Evolutionary conservation across 371 early-diverging fungal genomes (phyloP).

Genomic region (Mortierella sp.): DNA sequence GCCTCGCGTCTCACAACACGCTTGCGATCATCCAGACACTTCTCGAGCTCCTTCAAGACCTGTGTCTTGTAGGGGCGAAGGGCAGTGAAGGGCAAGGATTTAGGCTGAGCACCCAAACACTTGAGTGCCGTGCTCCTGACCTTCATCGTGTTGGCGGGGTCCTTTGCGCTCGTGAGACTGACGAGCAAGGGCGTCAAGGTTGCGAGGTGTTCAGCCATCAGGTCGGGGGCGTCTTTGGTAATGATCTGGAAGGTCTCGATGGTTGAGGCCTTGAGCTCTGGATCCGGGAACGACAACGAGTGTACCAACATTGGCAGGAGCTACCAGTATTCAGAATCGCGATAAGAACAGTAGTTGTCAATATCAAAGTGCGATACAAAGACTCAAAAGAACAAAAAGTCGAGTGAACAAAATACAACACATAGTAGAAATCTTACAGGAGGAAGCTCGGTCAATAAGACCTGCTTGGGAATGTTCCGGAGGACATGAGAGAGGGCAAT

Average conservation of each 20-base stretch:
- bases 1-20: slow-evolving; percentile 91
- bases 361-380: neutral
- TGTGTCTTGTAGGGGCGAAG: slow-evolving; percentile 72
- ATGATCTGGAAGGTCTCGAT: slow-evolving; percentile 80
- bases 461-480: slow-evolving; percentile 84
- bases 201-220: slow-evolving; percentile 72
- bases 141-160: slow-evolving; percentile 63
- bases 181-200: slow-evolving; percentile 66
- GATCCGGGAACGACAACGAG: slow-evolving; percentile 73
- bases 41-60: slow-evolving; percentile 74
- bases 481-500: slow-evolving; percentile 87
- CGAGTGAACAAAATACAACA: neutral
- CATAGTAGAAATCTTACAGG: slow-evolving; percentile 64
- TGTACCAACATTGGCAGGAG: slow-evolving; percentile 83
- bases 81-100: slow-evolving; percentile 68
- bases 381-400: neutral
- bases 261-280: slow-evolving; percentile 79
- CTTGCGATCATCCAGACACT: slow-evolving; percentile 88
- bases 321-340: slow-evolving; percentile 47
- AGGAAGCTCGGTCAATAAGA: slow-evolving; percentile 82
- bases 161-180: slow-evolving; percentile 51
- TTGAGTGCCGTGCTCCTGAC: slow-evolving; percentile 83
- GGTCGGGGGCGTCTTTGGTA: slow-evolving; percentile 70
- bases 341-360: neutral
- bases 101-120: slow-evolving; percentile 78